Evolutionary conservation across 805 yeast genomes (phyloP).

Genomic region (Naumovozyma baii): DNA sequence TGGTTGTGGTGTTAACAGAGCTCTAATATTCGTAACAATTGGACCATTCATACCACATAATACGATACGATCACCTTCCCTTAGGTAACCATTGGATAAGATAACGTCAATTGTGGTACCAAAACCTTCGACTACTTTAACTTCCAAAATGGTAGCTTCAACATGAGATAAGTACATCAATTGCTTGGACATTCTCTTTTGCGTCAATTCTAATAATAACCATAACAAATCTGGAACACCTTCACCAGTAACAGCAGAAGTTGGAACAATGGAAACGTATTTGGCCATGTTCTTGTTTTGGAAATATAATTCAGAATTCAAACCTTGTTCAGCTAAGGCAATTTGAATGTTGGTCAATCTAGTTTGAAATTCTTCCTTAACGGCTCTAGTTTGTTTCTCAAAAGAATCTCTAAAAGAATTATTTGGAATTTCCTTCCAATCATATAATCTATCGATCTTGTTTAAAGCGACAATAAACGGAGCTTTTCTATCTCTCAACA

Average conservation of each 20-base stretch:
- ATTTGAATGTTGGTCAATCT: conserved; percentile 77
- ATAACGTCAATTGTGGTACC: conserved; percentile 98
- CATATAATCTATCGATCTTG: conserved; percentile 94
- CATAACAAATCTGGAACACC: conserved; percentile 98
- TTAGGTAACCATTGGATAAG: conserved; percentile 87
- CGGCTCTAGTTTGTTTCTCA: conserved; percentile 70
- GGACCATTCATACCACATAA: conserved; percentile 98
- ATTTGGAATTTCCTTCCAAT: conserved; percentile 85
- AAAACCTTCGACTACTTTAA: conserved; percentile 94
- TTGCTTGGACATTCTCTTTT: conserved; percentile 97
- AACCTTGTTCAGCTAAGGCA: conserved; percentile 94
- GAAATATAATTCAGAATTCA: conserved; percentile 93
- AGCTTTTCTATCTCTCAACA: conserved; percentile 92
- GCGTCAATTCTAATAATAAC: conserved; percentile 89
- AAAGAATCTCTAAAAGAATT: conserved; percentile 94
- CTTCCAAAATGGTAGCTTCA: conserved; percentile 95
- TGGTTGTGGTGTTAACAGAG: conserved; percentile 95
- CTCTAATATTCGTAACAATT: conserved; percentile 91
- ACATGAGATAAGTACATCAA: conserved; percentile 83
- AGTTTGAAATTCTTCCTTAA: conserved; percentile 85
- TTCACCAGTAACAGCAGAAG: conserved; percentile 98
- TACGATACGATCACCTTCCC: conserved; percentile 92
- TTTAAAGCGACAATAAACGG: conserved; percentile 96
- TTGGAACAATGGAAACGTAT: conserved; percentile 93
- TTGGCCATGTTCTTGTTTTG: conserved; percentile 89